These are phyloP conservation scores for Paramarasmius palmivorus DNA, from an alignment of 1,284 basidiomycete species.

Conservation along the genomic window DNA sequence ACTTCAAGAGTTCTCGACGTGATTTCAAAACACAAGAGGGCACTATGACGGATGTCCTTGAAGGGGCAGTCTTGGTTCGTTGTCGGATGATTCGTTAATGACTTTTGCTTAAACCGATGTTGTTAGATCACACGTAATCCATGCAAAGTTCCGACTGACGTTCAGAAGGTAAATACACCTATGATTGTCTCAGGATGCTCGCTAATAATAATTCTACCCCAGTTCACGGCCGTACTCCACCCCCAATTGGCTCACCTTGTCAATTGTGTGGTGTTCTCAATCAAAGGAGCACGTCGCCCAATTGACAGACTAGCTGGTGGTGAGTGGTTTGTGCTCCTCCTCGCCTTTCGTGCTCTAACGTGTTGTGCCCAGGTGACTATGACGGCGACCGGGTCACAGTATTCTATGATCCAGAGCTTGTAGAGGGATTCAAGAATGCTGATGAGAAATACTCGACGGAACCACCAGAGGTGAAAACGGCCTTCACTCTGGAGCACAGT, in stretches of 20 bases:
- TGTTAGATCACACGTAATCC: slow-evolving; percentile 43
- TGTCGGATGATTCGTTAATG: not conserved
- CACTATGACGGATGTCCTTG: slow-evolving; percentile 30
- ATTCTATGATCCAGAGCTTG: slow-evolving; percentile 39
- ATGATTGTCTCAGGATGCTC: not conserved
- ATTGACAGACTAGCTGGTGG: slow-evolving; percentile 44
- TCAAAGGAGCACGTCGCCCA: slow-evolving; percentile 35
- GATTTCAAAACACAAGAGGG: slow-evolving; percentile 28
- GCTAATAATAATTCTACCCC: not conserved
- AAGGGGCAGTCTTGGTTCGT: slow-evolving; percentile 41
- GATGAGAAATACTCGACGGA: slow-evolving; percentile 31
- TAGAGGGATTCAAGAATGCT: slow-evolving; percentile 34
- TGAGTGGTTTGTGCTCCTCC: slow-evolving; percentile 15
- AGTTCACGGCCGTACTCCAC: slow-evolving; percentile 41
- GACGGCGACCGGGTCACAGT: slow-evolving; percentile 43
- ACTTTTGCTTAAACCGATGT: not conserved
- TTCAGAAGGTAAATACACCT: slow-evolving; percentile 36
- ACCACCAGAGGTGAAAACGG: slow-evolving; percentile 26
- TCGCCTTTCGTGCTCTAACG: not conserved
- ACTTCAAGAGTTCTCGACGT: slow-evolving; percentile 33
- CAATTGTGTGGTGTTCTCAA: slow-evolving; percentile 45
- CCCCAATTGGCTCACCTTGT: slow-evolving; percentile 31
- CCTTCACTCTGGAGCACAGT: slow-evolving; percentile 33
- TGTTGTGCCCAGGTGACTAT: slow-evolving; percentile 38
- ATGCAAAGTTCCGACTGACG: slow-evolving; percentile 46